Base-by-base conservation (phyloP, 257 asterid genomes). In the Solanum piurae region DNA sequence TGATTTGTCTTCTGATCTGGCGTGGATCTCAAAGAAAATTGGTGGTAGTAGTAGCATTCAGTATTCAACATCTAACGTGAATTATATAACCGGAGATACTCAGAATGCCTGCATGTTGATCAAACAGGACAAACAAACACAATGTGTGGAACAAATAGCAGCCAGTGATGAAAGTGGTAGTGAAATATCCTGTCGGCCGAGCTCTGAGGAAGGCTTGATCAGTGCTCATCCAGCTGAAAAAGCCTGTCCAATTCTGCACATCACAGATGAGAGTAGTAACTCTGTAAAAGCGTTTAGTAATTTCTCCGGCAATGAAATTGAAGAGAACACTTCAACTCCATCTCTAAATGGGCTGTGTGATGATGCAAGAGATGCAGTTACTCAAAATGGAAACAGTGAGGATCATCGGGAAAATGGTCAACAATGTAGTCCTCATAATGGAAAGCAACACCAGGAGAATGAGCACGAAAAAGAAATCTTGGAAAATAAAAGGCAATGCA, bases 1-100 rank as follows among this genome's bases (percentile, higher is more conserved):
- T 60, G 91, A 92, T 89, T 86, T 92, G 83, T 89, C 94, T 86
- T 92, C 94, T 77, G 94, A 94, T 92, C 91, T 92, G 86, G 90
- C 91, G 7, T 92, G 95, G 94, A 91, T 94, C 86, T 86, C 95
- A 27, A 91, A 86, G 86, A 92, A 87, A 90, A 91, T 93, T 40
- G 89, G 88, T 76, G 87, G 90, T 42, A 89, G 34, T 27, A 88
- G 34, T 64, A 88, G 91, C 83, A 73, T 76, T 72, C 92, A 88
- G 62, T 82, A 86, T 84, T 79, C 89, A 18, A 86, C 90, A 52
- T 66, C 90, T 27, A 29, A 84, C 71, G 21, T 31, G 64, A 64
- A 12, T 49, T 92, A 83, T 86, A 92, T 75, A 60, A 80, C 77
- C 29, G 91, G 72, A 55, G 85, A 83, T 42, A 85, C 88, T 23